Conservation (phyloP, 352 stramenopile species). For the Globisporangium nagaii region DNA sequence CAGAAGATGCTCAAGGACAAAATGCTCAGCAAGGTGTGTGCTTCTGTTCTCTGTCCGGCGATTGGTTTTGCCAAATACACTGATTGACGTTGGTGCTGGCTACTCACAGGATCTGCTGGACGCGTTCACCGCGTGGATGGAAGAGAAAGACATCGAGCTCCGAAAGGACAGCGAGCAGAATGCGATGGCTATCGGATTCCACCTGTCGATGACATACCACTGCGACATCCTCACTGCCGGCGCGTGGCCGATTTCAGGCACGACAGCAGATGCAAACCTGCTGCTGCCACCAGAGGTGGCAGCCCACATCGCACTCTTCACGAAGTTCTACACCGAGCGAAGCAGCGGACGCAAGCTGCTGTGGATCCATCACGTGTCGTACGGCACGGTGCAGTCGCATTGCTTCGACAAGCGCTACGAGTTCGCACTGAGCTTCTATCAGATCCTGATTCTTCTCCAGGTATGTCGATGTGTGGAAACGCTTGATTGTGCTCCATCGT, state of each 20-base stretch:
- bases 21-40: slow-evolving; percentile 66
- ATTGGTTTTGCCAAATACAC: not conserved
- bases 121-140: slow-evolving; percentile 64
- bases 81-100: not conserved
- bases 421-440: slow-evolving; percentile 78
- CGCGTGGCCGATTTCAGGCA: slow-evolving; percentile 77
- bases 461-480: slow-evolving; percentile 17
- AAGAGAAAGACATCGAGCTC: slow-evolving; percentile 55
- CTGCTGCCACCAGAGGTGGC: slow-evolving; percentile 53
- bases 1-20: slow-evolving; percentile 89
- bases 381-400: slow-evolving; percentile 57
- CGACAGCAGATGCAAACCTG: slow-evolving; percentile 39
- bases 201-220: slow-evolving; percentile 56
- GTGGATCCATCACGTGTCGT: slow-evolving; percentile 77
- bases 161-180: slow-evolving; percentile 26
- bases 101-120: slow-evolving; percentile 49
- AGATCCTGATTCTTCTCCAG: slow-evolving; percentile 75
- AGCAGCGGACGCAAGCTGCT: slow-evolving; percentile 74
- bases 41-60: not conserved
- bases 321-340: slow-evolving; percentile 74
- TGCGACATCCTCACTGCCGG: slow-evolving; percentile 81
- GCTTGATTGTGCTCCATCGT: not conserved
- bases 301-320: slow-evolving; percentile 65
- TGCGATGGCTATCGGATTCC: slow-evolving; percentile 40
- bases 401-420: slow-evolving; percentile 79